phyloP scores from a whole-genome alignment of 768 basidiomycete species.

The Podaxis rugospora region DNA sequence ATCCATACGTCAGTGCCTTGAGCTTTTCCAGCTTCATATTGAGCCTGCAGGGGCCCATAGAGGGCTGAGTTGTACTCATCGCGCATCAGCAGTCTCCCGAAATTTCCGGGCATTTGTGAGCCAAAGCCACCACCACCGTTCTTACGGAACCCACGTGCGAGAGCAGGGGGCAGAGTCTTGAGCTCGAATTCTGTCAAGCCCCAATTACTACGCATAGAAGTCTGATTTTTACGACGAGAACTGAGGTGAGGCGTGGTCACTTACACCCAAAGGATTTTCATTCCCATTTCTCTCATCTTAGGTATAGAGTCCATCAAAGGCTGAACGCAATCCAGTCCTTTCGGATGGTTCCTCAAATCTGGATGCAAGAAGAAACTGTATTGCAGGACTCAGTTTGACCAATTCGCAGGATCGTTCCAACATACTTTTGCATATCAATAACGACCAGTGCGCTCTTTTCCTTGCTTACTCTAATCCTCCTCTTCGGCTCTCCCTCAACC shows the following conservation, averaged over 20 bases:
- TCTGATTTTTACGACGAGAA: not conserved
- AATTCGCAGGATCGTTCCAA: not conserved
- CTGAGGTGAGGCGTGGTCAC: constrained; percentile 13
- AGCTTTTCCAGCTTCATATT: constrained; percentile 47
- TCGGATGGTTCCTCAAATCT: constrained; percentile 48
- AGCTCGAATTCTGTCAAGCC: constrained; percentile 65
- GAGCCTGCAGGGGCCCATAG: constrained; percentile 58
- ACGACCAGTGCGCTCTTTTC: constrained; percentile 53
- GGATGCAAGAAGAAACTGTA: constrained; percentile 62
- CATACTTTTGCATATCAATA: constrained; percentile 74
- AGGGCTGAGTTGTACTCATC: constrained; percentile 53
- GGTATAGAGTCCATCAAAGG: constrained; percentile 47
- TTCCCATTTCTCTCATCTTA: constrained; percentile 40
- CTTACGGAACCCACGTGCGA: constrained; percentile 51
- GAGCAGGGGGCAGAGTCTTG: constrained; percentile 54
- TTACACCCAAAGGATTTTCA: constrained; percentile 65
- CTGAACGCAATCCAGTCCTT: constrained; percentile 54
- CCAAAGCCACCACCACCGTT: constrained; percentile 48
- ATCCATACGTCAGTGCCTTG: constrained; percentile 67
- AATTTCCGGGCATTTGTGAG: constrained; percentile 44
- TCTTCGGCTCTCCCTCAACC: constrained; percentile 39
- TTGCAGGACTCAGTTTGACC: not conserved
- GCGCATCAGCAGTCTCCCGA: constrained; percentile 57
- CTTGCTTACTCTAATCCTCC: constrained; percentile 46
- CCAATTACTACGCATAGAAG: constrained; percentile 50